Base-by-base conservation (phyloP, 805 yeast genomes). In the Candida sithepensis region DNA sequence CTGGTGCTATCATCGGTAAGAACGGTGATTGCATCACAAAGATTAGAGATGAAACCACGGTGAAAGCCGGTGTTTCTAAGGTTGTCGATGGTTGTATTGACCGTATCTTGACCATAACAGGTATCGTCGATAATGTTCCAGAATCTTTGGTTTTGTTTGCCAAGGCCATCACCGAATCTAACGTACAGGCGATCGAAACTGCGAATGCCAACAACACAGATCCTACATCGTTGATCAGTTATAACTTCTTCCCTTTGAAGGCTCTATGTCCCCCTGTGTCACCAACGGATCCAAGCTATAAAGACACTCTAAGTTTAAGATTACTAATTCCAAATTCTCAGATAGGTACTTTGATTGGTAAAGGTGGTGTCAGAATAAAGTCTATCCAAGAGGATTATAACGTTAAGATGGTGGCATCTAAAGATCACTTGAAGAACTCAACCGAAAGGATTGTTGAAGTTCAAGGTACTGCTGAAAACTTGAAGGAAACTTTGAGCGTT, bases 1-100 rank as follows among this genome's bases (percentile, higher is more conserved):
- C 96, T 12, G 96, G 96, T 16, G 86, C 89, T 51, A 80, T 90
- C 52, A 90, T 90, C 57, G 97, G 97, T 45, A 85, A 85, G 55
- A 85, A 80, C 54, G 97, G 97, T 41, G 73, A 76, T 43, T 84
- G 84, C 46, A 89, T 90, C 50, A 85, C 90, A 46, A 74, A 78
- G 32, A 79, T 90, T 41, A 75, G 96, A 54, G 88, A 80, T 43
- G 78, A 78, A 49, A 86, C 92, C 26, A 77, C 78, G 47, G 89
- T 90, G 49, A 87, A 85, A 62, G 96, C 96, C 4, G 96, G 95
- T 16, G 88, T 90, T 41, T 84, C 96, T 13, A 85, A 84, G 58
- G 82, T 86, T 36, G 80, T 82, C 32, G 84, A 83, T 13, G 94
- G 95, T 19, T 84, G 89, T 48, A 82, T 84, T 30, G 96, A 90